Conservation (phyloP, 371 early-diverging fungal genomes). For the Rhizopus stolonifer region DNA sequence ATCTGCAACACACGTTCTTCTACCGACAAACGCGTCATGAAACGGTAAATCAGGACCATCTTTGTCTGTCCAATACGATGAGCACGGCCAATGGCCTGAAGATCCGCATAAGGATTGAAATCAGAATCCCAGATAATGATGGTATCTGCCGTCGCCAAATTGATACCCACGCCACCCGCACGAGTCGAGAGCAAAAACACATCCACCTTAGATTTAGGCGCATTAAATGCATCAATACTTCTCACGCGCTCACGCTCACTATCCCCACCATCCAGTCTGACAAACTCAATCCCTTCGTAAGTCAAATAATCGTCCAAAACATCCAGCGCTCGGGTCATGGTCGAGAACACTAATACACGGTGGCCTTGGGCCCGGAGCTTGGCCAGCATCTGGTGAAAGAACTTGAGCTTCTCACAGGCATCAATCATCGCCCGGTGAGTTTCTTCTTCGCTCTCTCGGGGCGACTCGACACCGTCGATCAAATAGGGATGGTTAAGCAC, state of each 20-base stretch:
- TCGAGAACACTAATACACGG: constrained; percentile 74
- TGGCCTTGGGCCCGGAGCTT: constrained; percentile 60
- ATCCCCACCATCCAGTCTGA: constrained; percentile 83
- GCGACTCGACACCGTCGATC: constrained; percentile 50
- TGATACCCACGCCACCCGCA: constrained; percentile 95
- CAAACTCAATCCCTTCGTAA: constrained; percentile 53
- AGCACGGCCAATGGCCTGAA: constrained; percentile 90
- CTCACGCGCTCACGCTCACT: constrained; percentile 67
- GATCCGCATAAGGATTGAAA: constrained; percentile 92
- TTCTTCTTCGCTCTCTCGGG: constrained; percentile 29
- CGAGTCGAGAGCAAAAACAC: constrained; percentile 86
- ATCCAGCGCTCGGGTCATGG: constrained; percentile 66
- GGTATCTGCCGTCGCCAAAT: constrained; percentile 92
- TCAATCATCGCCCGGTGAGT: constrained; percentile 59
- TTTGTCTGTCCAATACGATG: constrained; percentile 95
- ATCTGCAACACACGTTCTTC: constrained; percentile 78
- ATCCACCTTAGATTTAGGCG: constrained; percentile 68
- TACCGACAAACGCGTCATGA: constrained; percentile 79
- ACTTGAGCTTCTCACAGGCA: constrained; percentile 67
- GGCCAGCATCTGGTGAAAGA: constrained; percentile 67
- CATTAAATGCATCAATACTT: constrained; percentile 82
- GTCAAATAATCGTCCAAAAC: constrained; percentile 73
- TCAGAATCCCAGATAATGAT: constrained; percentile 94
- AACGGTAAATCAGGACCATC: constrained; percentile 80
- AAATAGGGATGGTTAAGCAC: constrained; percentile 79